A percentile compares a stretch with the other conserved stretches of the same genome.
phyloP scores from a whole-genome alignment of 176 grass and related monocot species.

The Hyparrhenia diplandra region DNA sequence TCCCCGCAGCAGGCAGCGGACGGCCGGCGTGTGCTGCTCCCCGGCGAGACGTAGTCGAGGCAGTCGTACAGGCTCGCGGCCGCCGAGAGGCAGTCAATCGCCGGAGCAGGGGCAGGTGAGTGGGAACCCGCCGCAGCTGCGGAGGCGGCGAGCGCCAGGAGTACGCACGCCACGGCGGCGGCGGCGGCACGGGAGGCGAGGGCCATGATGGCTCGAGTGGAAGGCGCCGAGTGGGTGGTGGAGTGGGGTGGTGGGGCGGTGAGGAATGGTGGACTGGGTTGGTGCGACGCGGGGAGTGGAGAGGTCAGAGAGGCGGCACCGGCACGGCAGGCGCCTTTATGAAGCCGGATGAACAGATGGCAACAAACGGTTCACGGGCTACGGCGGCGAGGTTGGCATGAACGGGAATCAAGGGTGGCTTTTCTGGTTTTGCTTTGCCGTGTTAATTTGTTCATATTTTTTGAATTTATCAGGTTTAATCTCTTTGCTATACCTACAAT shows the following conservation, averaged over 20 bases:
- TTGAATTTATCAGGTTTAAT: too few species aligned
- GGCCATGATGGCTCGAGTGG: background rate
- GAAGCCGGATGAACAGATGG: background rate
- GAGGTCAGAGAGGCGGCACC: background rate
- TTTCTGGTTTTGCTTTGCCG: background rate
- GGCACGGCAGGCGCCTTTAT: background rate
- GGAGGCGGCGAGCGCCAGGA: too few species aligned
- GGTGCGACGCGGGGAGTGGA: constrained; percentile 22
- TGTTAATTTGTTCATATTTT: background rate
- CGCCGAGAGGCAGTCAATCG: background rate
- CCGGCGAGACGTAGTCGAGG: constrained; percentile 26
- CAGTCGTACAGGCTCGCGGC: background rate
- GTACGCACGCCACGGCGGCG: too few species aligned
- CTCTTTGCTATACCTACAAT: too few species aligned
- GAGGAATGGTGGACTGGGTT: too few species aligned
- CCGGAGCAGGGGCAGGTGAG: constrained; percentile 26
- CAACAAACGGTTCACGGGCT: background rate
- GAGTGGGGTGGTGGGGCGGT: too few species aligned
- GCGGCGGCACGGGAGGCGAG: too few species aligned
- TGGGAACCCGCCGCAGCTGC: background rate
- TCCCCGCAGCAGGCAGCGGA: constrained; percentile 31
- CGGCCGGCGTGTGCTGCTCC: background rate
- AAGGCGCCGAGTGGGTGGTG: background rate
- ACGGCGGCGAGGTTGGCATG: background rate
- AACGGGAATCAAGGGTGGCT: background rate